Conservation (phyloP, 176 grass and related monocot species). For the Oryza glaberrima region DNA sequence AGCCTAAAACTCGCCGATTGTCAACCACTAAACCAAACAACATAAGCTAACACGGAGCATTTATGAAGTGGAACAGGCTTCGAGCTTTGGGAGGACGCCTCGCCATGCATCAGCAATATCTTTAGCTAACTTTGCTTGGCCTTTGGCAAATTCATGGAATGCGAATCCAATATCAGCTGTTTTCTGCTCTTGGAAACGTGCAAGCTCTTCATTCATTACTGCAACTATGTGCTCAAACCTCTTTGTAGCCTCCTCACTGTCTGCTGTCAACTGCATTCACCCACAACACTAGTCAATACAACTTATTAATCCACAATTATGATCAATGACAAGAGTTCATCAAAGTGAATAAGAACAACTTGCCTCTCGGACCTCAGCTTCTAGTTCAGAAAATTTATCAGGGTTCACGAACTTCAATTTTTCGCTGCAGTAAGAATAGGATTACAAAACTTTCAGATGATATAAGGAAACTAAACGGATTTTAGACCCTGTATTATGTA, state of each 20-base stretch:
- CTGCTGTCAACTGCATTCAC: slow-evolving; percentile 73
- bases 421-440: slow-evolving; percentile 59
- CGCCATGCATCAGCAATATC: slow-evolving; percentile 96
- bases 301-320: background rate
- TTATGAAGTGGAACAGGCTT: slow-evolving; percentile 67
- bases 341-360: slow-evolving; percentile 26
- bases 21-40: slow-evolving; percentile 29
- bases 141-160: slow-evolving; percentile 97
- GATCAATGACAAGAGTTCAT: slow-evolving; percentile 1
- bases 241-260: slow-evolving; percentile 86
- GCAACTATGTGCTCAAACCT: slow-evolving; percentile 81
- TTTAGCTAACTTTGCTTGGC: slow-evolving; percentile 93
- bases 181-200: slow-evolving; percentile 95
- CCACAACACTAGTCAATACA: slow-evolving; percentile 34
- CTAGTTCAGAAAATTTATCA: slow-evolving; percentile 71
- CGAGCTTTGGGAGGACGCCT: slow-evolving; percentile 80
- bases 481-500: background rate
- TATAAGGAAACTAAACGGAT: slow-evolving; percentile 23
- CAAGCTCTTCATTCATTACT: slow-evolving; percentile 91
- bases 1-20: slow-evolving; percentile 40
- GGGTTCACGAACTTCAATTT: slow-evolving; percentile 93
- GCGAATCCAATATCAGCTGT: slow-evolving; percentile 92
- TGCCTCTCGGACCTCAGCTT: slow-evolving; percentile 86
- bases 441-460: slow-evolving; percentile 21
- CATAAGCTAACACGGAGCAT: slow-evolving; percentile 1